These are phyloP conservation scores for Cyberlindnera meyerae DNA, from an alignment of 805 yeast genomes.

Conservation along the genomic window DNA sequence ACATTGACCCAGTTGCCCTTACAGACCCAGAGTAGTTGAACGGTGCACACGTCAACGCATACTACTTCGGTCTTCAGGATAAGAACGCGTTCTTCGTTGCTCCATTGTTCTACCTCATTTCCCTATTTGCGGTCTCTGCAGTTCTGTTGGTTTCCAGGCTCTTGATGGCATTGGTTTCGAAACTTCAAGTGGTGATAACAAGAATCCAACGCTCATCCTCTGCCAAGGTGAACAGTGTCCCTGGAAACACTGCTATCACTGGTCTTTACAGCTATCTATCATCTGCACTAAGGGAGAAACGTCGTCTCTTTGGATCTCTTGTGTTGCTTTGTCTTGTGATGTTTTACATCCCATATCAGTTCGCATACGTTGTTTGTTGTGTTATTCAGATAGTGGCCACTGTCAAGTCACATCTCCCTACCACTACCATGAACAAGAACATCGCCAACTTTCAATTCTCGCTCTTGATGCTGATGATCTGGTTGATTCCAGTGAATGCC, in stretches of 20 bases:
- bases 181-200: too few relatives aligned
- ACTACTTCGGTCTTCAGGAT: slow-evolving; percentile 65
- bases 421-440: slow-evolving; percentile 17
- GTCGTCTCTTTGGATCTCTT: slow-evolving; percentile 15
- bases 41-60: slow-evolving; percentile 45
- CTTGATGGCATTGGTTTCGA: too few relatives aligned
- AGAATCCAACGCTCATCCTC: too few relatives aligned
- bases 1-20: slow-evolving; percentile 50
- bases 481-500: slow-evolving; percentile 73
- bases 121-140: slow-evolving; percentile 39
- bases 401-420: slow-evolving; percentile 28
- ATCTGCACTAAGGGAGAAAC: slow-evolving; percentile 9
- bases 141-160: slow-evolving; percentile 26
- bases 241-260: too few relatives aligned
- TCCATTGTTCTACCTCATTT: slow-evolving; percentile 45
- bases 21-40: slow-evolving; percentile 42
- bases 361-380: slow-evolving; percentile 61
- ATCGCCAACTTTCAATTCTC: slow-evolving; percentile 59
- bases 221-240: too few relatives aligned
- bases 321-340: slow-evolving; percentile 43
- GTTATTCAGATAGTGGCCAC: slow-evolving; percentile 54
- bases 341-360: slow-evolving; percentile 74
- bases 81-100: slow-evolving; percentile 52
- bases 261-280: slow-evolving; percentile 3
- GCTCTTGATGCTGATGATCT: slow-evolving; percentile 59